Base-by-base conservation (phyloP, 108 stramenopile species). In the Discostella stelligeroides region DNA sequence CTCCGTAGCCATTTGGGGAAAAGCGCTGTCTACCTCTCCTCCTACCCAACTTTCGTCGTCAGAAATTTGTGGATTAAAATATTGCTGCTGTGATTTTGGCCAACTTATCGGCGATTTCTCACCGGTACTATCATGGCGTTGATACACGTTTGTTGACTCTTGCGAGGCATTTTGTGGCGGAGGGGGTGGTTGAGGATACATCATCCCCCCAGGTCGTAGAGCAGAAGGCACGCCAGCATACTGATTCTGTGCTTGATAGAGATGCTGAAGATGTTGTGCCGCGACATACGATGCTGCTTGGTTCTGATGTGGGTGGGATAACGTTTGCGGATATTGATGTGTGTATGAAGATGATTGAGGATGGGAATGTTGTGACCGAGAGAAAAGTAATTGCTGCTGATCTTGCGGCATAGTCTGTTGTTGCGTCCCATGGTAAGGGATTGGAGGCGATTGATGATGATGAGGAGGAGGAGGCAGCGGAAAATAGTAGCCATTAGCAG, bases 401-500 rank as follows among this genome's bases (percentile, higher is more conserved):
- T 30, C 76, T 41, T 71, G 68, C 45, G 34, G 6, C 34, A 34
- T 34, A 30, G 43, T 10, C 43, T 56, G 55, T 23, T 53, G 51
- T 24, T 24, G 51, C 37, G 55, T 13, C 34, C 1, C 13, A 29
- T 25, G 30, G 28, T 15, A 56, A 14, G 55, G n/a, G 13, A 30
- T 37, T 34, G 1, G 14, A n/a, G 55, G 14, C 1, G 55, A 63
- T 60, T 45, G 63, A 57, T 39, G 15, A 29, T 58, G 42, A 38
- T 45, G 14, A 57, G 70, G 78, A 49, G 57, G 78, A 34, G 46
- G 38, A 8, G 79, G 79, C 12, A 68, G 73, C 37, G 74, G 68
- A 57, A 64, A 76, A 40, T 71, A 72, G 56, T 76, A 76, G 0
- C 74, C 74, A 65, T 80, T 76, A 10, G 66, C 53, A 34, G 70